phyloP scores from a whole-genome alignment of 1,284 basidiomycete genomes.

The Ceratobasidium sp. region DNA sequence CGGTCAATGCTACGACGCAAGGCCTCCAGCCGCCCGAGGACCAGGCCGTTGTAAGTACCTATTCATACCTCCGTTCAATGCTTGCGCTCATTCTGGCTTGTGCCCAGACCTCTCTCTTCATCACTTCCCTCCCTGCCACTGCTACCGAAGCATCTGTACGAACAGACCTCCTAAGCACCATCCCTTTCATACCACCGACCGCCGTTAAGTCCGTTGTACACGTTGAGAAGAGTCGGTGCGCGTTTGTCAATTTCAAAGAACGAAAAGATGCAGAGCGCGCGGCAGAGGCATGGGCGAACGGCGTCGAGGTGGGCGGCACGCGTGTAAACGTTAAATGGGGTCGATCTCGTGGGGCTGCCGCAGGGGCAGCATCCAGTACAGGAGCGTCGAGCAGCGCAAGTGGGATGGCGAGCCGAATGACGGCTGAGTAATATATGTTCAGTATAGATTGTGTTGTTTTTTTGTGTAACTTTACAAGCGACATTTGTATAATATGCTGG shows the following conservation, averaged over 20 bases:
- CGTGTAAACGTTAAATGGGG: slow-evolving; percentile 89
- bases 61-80: background rate
- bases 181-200: slow-evolving; percentile 74
- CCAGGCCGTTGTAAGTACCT: slow-evolving; percentile 74
- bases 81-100: slow-evolving; percentile 13
- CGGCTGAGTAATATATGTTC: slow-evolving; percentile 14
- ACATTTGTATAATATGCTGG: slow-evolving; percentile 35
- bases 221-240: slow-evolving; percentile 88
- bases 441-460: slow-evolving; percentile 32
- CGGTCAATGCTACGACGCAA: slow-evolving; percentile 74
- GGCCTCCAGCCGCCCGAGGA: slow-evolving; percentile 93
- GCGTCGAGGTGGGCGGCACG: slow-evolving; percentile 85
- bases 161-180: slow-evolving; percentile 74
- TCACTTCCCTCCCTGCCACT: slow-evolving; percentile 81
- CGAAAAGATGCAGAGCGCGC: slow-evolving; percentile 84
- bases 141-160: slow-evolving; percentile 83
- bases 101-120: slow-evolving; percentile 93
- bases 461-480: slow-evolving; percentile 35
- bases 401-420: background rate
- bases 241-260: slow-evolving; percentile 93
- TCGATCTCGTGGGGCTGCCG: slow-evolving; percentile 52
- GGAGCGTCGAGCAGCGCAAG: slow-evolving; percentile 8
- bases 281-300: slow-evolving; percentile 86
- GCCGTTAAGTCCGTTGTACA: slow-evolving; percentile 87
- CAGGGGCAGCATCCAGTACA: slow-evolving; percentile 9